A percentile compares a stretch with the other conserved stretches of the same genome.
Conservation (phyloP, 2,329 filamentous ascomycete species). For the Venturia oleaginea region DNA sequence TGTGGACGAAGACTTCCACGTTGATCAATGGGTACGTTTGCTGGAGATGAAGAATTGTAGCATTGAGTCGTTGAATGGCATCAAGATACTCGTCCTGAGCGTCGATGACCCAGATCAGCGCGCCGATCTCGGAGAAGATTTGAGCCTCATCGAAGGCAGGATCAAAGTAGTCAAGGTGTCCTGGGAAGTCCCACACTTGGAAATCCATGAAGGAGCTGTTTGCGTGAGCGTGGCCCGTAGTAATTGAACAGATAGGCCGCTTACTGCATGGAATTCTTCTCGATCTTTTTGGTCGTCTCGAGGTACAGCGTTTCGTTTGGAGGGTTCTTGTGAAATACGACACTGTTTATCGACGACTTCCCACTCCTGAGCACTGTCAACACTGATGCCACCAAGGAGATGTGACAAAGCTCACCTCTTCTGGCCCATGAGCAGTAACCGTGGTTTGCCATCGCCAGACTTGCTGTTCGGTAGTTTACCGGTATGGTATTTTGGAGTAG, state of each 20-base stretch:
- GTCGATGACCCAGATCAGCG: conserved; percentile 96
- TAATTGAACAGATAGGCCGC: conserved; percentile 25
- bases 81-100: conserved; percentile 97
- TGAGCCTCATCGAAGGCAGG: conserved; percentile 83
- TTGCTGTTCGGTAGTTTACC: conserved; percentile 39
- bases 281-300: conserved; percentile 87
- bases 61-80: conserved; percentile 75
- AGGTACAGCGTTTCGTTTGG: conserved; percentile 93
- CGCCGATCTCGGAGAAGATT: conserved; percentile 89
- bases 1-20: conserved; percentile 98
- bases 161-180: conserved; percentile 87
- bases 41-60: conserved; percentile 81
- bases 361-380: conserved; percentile 59
- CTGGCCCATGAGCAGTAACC: conserved; percentile 89
- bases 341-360: conserved; percentile 96
- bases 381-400: not conserved
- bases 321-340: conserved; percentile 97
- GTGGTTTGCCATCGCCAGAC: conserved; percentile 59
- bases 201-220: conserved; percentile 98
- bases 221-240: not conserved
- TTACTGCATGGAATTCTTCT: conserved; percentile 92
- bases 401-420: conserved; percentile 55
- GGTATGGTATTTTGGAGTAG: conserved; percentile 32
- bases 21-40: conserved; percentile 87
- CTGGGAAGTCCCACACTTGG: conserved; percentile 95